These are phyloP conservation scores for Boletus sp. DNA, from an alignment of 768 basidiomycete genomes.

Conservation along the genomic window DNA sequence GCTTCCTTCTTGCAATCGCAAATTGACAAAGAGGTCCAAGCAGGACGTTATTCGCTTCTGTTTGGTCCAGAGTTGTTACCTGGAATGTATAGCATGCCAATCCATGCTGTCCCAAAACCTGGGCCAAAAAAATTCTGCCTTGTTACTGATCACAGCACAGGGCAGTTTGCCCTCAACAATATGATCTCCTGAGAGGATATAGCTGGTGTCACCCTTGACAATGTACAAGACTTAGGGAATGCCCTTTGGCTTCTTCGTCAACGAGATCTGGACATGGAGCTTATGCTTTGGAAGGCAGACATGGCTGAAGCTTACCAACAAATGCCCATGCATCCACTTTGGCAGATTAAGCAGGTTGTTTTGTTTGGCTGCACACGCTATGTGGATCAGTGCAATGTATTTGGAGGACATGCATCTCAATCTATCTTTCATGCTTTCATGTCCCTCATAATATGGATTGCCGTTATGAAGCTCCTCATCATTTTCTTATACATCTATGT, in stretches of 20 bases:
- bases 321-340: slow-evolving; percentile 36
- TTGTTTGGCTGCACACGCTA: slow-evolving; percentile 12
- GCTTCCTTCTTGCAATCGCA: too few relatives aligned
- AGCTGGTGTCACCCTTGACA: slow-evolving; percentile 32
- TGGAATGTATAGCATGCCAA: slow-evolving; percentile 42
- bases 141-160: slow-evolving; percentile 39
- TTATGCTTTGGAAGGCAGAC: slow-evolving; percentile 34
- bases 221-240: slow-evolving; percentile 31
- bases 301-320: slow-evolving; percentile 35
- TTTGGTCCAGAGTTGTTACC: slow-evolving; percentile 20
- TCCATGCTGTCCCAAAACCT: slow-evolving; percentile 42
- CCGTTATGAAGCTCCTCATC: slow-evolving; percentile 15
- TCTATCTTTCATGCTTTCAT: slow-evolving; percentile 31
- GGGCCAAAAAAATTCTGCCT: slow-evolving; percentile 36
- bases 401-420: slow-evolving; percentile 21
- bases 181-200: slow-evolving; percentile 20
- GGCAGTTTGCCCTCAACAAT: slow-evolving; percentile 34
- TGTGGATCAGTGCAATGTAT: slow-evolving; percentile 26
- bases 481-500: slow-evolving; percentile 23
- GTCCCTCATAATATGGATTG: too few relatives aligned
- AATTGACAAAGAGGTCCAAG: too few relatives aligned
- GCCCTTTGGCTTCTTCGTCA: background rate
- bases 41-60: too few relatives aligned
- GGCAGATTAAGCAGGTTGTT: slow-evolving; percentile 42
- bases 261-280: rapidly evolving